A percentile compares a stretch with the other conserved stretches of the same genome.
Conservation (phyloP, 768 basidiomycete species). For the Hortiboletus flavorubellus region DNA sequence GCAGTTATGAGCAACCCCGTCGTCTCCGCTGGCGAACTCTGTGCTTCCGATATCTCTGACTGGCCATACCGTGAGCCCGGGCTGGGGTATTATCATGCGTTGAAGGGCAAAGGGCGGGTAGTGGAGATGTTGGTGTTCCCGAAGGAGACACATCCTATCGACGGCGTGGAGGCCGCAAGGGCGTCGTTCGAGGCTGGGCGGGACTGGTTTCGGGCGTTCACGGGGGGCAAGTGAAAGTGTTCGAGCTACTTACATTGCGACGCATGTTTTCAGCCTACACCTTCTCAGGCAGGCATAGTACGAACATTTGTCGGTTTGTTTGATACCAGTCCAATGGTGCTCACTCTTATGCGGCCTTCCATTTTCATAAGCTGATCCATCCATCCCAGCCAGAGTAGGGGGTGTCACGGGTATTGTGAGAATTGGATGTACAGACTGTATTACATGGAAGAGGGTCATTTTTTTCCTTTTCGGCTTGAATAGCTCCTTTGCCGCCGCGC, state of each 20-base stretch:
- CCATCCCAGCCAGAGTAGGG: too few relatives aligned
- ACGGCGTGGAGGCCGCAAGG: conserved; percentile 58
- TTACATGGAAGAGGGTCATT: too few relatives aligned
- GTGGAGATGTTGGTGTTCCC: conserved; percentile 62
- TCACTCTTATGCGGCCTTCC: too few relatives aligned
- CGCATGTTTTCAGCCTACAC: too few relatives aligned
- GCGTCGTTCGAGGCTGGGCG: conserved; percentile 49
- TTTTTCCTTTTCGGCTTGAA: too few relatives aligned
- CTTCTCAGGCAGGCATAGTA: too few relatives aligned
- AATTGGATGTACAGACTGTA: too few relatives aligned
- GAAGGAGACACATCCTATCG: conserved; percentile 60
- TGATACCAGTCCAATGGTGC: too few relatives aligned
- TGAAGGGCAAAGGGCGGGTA: conserved; percentile 44
- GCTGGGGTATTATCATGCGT: conserved; percentile 57
- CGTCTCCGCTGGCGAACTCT: conserved; percentile 54
- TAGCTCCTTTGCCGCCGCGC: too few relatives aligned
- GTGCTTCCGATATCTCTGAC: conserved; percentile 64
- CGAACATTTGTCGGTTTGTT: too few relatives aligned
- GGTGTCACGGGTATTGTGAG: too few relatives aligned
- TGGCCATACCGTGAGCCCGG: conserved; percentile 51
- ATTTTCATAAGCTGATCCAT: too few relatives aligned
- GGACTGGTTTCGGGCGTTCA: conserved; percentile 45
- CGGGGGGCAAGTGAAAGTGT: not conserved
- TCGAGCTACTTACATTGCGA: not conserved
- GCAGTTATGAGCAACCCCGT: conserved; percentile 69